These are phyloP conservation scores for Papiliotrema nemorosa DNA, from an alignment of 1,284 basidiomycete genomes.

Conservation along the genomic window DNA sequence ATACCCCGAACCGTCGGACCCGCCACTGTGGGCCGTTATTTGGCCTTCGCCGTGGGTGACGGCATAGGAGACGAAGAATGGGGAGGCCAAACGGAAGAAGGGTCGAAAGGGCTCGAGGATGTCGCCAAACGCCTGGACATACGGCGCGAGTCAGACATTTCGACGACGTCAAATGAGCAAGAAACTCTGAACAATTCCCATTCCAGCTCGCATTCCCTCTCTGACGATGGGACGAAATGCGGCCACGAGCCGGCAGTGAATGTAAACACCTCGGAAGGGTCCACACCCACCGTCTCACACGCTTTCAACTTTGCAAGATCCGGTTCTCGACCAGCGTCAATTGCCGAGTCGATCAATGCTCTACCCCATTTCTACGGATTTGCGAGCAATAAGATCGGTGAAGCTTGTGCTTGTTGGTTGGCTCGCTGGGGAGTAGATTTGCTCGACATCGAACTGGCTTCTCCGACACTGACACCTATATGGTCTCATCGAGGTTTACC, in stretches of 20 bases:
- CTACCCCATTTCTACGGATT: constrained; percentile 68
- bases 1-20: constrained; percentile 76
- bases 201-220: background rate
- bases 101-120: constrained; percentile 65
- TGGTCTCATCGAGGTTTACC: constrained; percentile 69
- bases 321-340: background rate
- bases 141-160: background rate
- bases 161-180: background rate
- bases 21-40: constrained; percentile 69
- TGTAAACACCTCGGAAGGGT: background rate
- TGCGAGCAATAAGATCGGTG: constrained; percentile 83
- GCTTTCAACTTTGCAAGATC: background rate
- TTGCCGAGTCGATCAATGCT: constrained; percentile 7
- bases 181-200: background rate
- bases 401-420: constrained; percentile 84
- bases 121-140: constrained; percentile 57
- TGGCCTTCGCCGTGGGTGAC: constrained; percentile 76
- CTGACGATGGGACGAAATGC: constrained; percentile 1
- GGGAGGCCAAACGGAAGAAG: constrained; percentile 55
- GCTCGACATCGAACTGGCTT: constrained; percentile 61
- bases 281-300: constrained; percentile 2
- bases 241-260: background rate
- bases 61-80: constrained; percentile 58
- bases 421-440: constrained; percentile 80
- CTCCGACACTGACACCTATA: constrained; percentile 32